Percentiles rank a stretch among this genome's conserved stretches.
phyloP scores from a whole-genome alignment of 306 rosid species.

The Medicago arabica region DNA sequence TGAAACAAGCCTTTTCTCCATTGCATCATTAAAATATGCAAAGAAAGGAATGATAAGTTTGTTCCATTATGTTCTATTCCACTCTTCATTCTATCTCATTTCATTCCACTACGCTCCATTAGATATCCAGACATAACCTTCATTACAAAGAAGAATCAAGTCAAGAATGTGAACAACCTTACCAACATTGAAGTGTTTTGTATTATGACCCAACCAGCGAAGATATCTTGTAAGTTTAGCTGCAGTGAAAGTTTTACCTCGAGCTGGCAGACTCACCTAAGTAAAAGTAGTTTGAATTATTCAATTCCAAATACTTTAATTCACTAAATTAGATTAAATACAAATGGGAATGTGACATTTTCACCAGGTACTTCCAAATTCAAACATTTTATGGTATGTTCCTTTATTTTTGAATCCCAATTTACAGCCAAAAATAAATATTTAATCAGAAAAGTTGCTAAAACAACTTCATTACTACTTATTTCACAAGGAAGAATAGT shows the following conservation, averaged over 20 bases:
- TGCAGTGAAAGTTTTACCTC: slow-evolving; percentile 97
- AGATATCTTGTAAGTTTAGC: slow-evolving; percentile 98
- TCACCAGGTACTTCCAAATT: slow-evolving; percentile 23
- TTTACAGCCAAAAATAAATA: slow-evolving; percentile 25
- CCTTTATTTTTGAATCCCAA: slow-evolving; percentile 23
- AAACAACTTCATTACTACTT: neutral
- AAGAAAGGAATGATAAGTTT: neutral
- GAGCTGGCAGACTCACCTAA: slow-evolving; percentile 99
- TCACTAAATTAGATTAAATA: slow-evolving; percentile 31
- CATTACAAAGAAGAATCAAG: slow-evolving; percentile 33
- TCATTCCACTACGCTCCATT: slow-evolving; percentile 4
- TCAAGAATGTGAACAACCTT: slow-evolving; percentile 75
- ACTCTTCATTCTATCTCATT: neutral
- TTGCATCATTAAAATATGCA: neutral
- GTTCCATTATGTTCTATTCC: neutral
- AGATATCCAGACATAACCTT: slow-evolving; percentile 23
- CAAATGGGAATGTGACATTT: slow-evolving; percentile 29
- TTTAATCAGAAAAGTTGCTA: slow-evolving; percentile 6
- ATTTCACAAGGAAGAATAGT: slow-evolving; percentile 36
- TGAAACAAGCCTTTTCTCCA: neutral
- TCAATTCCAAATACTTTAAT: slow-evolving; percentile 29
- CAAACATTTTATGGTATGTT: slow-evolving; percentile 28
- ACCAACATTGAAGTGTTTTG: slow-evolving; percentile 99
- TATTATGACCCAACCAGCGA: slow-evolving; percentile 99
- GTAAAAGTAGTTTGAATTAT: slow-evolving; percentile 40